phyloP scores from a whole-genome alignment of 2,329 filamentous ascomycete genomes.

The Fusarium sp. region DNA sequence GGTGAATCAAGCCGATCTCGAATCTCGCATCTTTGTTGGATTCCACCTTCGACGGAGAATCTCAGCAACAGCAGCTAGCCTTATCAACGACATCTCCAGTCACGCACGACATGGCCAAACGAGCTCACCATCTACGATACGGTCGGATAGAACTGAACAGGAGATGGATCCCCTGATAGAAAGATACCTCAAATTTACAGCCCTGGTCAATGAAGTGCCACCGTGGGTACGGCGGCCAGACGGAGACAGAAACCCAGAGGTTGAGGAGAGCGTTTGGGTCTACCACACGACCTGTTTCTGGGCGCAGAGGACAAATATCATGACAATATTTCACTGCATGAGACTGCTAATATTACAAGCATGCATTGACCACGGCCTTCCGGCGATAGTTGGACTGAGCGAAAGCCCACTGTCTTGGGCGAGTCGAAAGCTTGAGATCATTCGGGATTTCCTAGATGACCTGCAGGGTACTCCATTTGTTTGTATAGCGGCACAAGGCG shows the following conservation, averaged over 20 bases:
- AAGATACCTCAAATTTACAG: background rate
- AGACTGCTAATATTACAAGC: background rate
- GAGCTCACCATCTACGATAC: background rate
- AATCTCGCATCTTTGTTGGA: background rate
- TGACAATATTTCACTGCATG: background rate
- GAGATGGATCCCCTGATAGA: background rate
- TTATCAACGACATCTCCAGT: background rate
- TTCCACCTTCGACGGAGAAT: background rate
- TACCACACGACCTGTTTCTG: background rate
- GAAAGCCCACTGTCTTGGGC: background rate
- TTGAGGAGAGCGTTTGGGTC: background rate
- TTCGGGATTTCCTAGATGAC: background rate
- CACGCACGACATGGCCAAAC: background rate
- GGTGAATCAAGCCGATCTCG: background rate
- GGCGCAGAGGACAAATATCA: background rate
- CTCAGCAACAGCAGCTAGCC: background rate
- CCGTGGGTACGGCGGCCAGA: background rate
- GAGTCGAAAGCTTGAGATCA: background rate
- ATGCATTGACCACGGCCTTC: background rate
- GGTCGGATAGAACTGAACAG: rapidly evolving
- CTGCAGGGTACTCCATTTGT: background rate
- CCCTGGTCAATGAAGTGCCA: background rate
- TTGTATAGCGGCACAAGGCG: background rate
- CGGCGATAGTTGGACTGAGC: background rate
- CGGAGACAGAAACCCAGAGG: background rate